These are phyloP conservation scores for Suillus alpinus DNA, from an alignment of 768 basidiomycete genomes.

Conservation along the genomic window DNA sequence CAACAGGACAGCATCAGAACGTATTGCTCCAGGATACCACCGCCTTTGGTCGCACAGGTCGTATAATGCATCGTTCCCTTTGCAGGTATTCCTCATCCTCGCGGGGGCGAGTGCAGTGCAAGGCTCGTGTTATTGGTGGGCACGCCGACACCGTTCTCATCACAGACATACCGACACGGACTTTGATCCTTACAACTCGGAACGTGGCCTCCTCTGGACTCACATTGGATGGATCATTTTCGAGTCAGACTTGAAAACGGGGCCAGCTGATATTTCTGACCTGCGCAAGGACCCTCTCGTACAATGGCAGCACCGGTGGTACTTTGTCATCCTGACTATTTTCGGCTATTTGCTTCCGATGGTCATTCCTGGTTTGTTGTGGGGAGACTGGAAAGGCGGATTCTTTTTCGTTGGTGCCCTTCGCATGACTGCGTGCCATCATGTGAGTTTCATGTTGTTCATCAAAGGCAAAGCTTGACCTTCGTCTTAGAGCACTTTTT, in stretches of 20 bases:
- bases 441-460: constrained; percentile 47
- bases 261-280: constrained; percentile 71
- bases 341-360: constrained; percentile 75
- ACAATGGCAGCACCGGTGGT: constrained; percentile 76
- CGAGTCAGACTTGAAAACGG: constrained; percentile 69
- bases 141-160: constrained; percentile 77
- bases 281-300: constrained; percentile 66
- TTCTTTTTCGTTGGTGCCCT: constrained; percentile 73
- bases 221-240: constrained; percentile 86
- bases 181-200: constrained; percentile 80
- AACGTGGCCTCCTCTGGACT: constrained; percentile 74
- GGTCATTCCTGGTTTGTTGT: constrained; percentile 64
- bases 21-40: constrained; percentile 58
- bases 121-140: constrained; percentile 89
- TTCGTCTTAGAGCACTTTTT: constrained; percentile 67
- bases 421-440: constrained; percentile 74
- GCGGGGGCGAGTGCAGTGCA: constrained; percentile 83
- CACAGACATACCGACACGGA: constrained; percentile 86
- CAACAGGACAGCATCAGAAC: constrained; percentile 4
- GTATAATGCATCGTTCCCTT: constrained; percentile 70
- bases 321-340: constrained; percentile 56
- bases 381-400: constrained; percentile 77
- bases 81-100: constrained; percentile 67
- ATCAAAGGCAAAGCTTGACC: not conserved
- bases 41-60: constrained; percentile 85